These are phyloP conservation scores for Schizophyllum amplum DNA, from an alignment of 1,284 basidiomycete genomes.

Conservation along the genomic window DNA sequence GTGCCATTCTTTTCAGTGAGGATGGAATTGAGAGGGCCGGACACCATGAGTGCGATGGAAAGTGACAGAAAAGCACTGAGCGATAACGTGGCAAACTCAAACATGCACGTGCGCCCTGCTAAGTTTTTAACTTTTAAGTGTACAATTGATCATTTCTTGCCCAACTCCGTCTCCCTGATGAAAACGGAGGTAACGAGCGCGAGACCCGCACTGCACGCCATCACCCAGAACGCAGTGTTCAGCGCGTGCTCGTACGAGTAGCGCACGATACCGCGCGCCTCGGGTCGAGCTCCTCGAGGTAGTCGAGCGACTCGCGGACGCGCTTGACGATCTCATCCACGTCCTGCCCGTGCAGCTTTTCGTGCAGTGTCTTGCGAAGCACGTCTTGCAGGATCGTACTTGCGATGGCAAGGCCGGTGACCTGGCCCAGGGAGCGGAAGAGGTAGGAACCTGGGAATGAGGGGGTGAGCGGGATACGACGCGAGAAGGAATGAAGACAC, in stretches of 20 bases:
- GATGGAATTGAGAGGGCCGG: too few relatives aligned
- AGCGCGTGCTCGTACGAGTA: conserved; percentile 41
- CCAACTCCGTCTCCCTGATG: conserved; percentile 34
- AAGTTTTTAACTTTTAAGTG: too few relatives aligned
- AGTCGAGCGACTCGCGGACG: conserved; percentile 47
- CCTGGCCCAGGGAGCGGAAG: conserved; percentile 54
- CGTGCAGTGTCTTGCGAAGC: conserved; percentile 35
- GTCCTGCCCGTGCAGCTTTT: conserved; percentile 31
- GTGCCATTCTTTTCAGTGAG: too few relatives aligned
- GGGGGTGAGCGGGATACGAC: not conserved
- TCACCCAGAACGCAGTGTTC: conserved; percentile 40
- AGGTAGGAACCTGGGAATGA: conserved; percentile 46
- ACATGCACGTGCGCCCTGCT: too few relatives aligned
- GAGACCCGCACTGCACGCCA: conserved; percentile 28
- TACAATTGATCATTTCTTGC: too few relatives aligned
- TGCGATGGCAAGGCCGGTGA: conserved; percentile 46
- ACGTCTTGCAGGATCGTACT: conserved; percentile 46
- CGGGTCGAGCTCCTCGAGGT: conserved; percentile 40
- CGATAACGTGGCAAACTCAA: too few relatives aligned
- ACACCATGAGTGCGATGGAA: too few relatives aligned
- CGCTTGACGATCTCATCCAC: conserved; percentile 46
- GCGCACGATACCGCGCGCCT: conserved; percentile 33
- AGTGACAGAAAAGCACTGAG: too few relatives aligned
- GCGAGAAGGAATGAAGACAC: conserved; percentile 8
- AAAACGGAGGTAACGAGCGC: conserved; percentile 37